Evolutionary conservation across 768 basidiomycete species (phyloP).

Genomic region (Candolleomyces efflorescens): DNA sequence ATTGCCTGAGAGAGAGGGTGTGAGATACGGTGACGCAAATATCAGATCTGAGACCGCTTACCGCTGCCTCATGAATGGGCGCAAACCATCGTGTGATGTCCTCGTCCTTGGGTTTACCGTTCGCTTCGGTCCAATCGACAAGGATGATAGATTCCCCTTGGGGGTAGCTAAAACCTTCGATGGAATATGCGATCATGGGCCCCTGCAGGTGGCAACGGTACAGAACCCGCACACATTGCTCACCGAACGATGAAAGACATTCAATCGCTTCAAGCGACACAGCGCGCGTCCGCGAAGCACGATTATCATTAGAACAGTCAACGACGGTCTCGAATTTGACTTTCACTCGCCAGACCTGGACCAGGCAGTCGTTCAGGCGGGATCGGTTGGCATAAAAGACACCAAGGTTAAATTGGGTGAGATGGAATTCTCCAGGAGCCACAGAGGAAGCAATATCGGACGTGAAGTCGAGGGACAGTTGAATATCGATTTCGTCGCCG

Average conservation of each 20-base stretch:
- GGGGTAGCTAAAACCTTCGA: neutral
- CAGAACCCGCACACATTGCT: no score
- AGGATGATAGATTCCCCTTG: neutral
- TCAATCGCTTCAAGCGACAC: no score
- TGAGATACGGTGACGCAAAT: no score
- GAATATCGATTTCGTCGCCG: neutral
- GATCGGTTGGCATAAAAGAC: neutral
- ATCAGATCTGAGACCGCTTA: no score
- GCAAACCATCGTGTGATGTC: neutral
- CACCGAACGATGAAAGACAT: neutral
- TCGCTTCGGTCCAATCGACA: neutral
- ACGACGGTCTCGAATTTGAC: neutral
- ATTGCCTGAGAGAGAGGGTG: no score
- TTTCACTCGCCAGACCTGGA: neutral
- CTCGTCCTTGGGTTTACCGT: neutral
- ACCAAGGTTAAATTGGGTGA: neutral
- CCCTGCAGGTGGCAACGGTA: neutral
- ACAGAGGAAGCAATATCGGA: neutral
- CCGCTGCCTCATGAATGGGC: neutral
- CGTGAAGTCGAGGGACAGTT: neutral
- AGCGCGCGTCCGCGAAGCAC: no score
- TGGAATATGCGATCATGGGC: neutral
- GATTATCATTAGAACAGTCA: neutral
- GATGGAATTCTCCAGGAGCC: neutral
- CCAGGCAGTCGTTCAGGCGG: neutral